Percentiles rank a stretch among this genome's conserved stretches.
phyloP scores from a whole-genome alignment of 2,329 filamentous ascomycete genomes.

The Trichoderma aggressivum region DNA sequence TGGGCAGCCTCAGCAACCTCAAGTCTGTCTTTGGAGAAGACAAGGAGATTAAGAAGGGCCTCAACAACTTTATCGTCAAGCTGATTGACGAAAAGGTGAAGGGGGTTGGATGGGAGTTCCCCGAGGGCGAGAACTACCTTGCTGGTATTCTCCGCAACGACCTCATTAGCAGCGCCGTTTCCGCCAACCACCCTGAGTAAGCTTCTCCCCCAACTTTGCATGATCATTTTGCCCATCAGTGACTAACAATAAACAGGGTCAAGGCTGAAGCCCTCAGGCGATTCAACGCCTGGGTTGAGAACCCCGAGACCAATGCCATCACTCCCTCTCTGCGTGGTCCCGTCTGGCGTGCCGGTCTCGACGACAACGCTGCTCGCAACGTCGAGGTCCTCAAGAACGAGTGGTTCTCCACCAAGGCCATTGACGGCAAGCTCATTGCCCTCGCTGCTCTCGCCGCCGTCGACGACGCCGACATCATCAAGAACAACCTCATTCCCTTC shows the following conservation, averaged over 20 bases:
- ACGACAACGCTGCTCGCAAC: conserved; percentile 61
- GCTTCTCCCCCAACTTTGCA: conserved; percentile 28
- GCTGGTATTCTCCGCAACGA: conserved; percentile 78
- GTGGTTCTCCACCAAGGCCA: conserved; percentile 75
- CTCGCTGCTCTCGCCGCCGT: conserved; percentile 73
- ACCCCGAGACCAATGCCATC: conserved; percentile 65
- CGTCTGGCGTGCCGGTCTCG: conserved; percentile 76
- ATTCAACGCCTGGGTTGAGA: conserved; percentile 74
- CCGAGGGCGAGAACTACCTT: conserved; percentile 75
- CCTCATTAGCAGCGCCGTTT: conserved; percentile 71
- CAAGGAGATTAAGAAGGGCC: conserved; percentile 63
- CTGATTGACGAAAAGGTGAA: conserved; percentile 73
- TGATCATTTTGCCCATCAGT: neutral
- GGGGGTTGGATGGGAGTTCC: conserved; percentile 81
- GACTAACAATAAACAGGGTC: conserved; percentile 43
- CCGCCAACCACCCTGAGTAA: conserved; percentile 71
- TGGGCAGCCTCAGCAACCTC: conserved; percentile 71
- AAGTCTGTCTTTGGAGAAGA: conserved; percentile 84
- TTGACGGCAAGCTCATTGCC: conserved; percentile 88
- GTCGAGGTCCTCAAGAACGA: conserved; percentile 79
- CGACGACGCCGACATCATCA: conserved; percentile 64
- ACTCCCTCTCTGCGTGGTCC: conserved; percentile 77
- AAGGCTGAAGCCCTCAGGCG: conserved; percentile 71
- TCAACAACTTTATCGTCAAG: conserved; percentile 76
- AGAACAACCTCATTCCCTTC: conserved; percentile 66